phyloP scores from a whole-genome alignment of 805 yeast genomes.

The Candida quercuum region DNA sequence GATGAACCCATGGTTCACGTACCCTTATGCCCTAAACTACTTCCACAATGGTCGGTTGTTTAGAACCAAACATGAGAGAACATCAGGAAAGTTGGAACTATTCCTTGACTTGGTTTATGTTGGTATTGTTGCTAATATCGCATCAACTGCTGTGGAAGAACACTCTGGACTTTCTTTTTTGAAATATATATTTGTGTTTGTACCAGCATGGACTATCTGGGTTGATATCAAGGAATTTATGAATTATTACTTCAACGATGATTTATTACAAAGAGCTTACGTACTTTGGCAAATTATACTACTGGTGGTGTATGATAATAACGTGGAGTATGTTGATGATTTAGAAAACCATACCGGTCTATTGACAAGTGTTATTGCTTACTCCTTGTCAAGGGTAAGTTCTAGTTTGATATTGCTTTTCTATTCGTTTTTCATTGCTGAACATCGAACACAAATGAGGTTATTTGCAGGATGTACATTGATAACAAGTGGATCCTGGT shows the following conservation, averaged over 20 bases:
- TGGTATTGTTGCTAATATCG: conserved; percentile 56
- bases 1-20: conserved; percentile 31
- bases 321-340: conserved; percentile 34
- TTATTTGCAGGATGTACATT: conserved; percentile 29
- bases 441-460: conserved; percentile 47
- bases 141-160: conserved; percentile 44
- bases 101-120: conserved; percentile 61
- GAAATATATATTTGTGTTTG: conserved; percentile 43
- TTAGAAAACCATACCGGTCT: conserved; percentile 33
- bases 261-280: conserved; percentile 46
- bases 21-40: conserved; percentile 57
- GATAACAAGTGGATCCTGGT: conserved; percentile 40
- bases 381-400: conserved; percentile 34
- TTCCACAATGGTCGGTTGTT: conserved; percentile 51
- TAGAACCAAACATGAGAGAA: conserved; percentile 50
- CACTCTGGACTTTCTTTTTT: conserved; percentile 43
- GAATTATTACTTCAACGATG: conserved; percentile 59
- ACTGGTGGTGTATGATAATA: conserved; percentile 47
- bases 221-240: conserved; percentile 57
- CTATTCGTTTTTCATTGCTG: conserved; percentile 39
- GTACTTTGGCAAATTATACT: conserved; percentile 48
- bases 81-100: conserved; percentile 47
- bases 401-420: conserved; percentile 26
- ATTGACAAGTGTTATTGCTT: conserved; percentile 30
- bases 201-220: conserved; percentile 65